Conservation (phyloP, 257 asterid genomes). For the Jasminum sambac region DNA sequence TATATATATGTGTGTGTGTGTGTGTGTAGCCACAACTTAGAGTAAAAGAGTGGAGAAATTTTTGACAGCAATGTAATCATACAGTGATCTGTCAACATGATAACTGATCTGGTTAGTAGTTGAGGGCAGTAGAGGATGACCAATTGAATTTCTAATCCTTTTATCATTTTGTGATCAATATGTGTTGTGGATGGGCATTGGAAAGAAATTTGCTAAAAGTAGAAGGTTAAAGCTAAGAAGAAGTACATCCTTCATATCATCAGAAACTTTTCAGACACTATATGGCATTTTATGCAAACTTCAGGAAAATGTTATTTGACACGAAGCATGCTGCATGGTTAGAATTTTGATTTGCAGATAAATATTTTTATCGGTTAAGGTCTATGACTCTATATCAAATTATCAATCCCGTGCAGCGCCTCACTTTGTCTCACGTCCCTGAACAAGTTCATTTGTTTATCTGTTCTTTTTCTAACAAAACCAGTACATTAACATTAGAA, state of each 20-base stretch:
- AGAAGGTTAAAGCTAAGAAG: conserved; percentile 11
- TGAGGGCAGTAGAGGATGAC: not conserved
- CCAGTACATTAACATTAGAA: not conserved
- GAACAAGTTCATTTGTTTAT: not conserved
- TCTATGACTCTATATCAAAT: not conserved
- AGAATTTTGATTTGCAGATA: not conserved
- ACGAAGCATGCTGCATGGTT: not conserved
- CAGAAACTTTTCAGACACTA: not conserved
- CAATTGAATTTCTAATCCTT: not conserved
- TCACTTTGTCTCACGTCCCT: not conserved
- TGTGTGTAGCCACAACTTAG: not conserved
- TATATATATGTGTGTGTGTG: no score
- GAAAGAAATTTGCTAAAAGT: conserved; percentile 3
- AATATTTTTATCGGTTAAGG: not conserved
- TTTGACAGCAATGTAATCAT: not conserved
- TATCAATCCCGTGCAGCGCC: not conserved
- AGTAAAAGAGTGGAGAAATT: not conserved
- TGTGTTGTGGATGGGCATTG: not conserved
- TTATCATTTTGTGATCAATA: not conserved
- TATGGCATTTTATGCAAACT: not conserved
- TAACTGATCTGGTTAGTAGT: not conserved
- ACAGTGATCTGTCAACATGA: not conserved
- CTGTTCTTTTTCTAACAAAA: not conserved
- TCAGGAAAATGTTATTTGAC: not conserved
- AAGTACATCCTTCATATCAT: conserved; percentile 1